Conservation (phyloP, 176 grass and related monocot genomes). For the Oropetium thomaeum region DNA sequence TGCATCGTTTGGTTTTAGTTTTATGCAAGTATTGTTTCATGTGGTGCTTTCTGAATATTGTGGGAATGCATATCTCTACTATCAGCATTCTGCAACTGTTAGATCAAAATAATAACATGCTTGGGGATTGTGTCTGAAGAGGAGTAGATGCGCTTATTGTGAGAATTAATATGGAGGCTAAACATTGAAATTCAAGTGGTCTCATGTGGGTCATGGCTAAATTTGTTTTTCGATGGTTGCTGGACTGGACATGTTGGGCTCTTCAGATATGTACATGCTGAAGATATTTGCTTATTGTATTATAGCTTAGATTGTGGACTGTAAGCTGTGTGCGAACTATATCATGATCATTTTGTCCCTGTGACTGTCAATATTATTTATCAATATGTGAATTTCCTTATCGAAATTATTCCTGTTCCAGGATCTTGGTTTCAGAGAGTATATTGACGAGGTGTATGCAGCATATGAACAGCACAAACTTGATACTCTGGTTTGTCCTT, state of each 20-base stretch:
- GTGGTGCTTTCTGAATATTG: not conserved
- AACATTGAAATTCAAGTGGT: too few species aligned
- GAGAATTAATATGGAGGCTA: not conserved
- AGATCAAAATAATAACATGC: conserved; percentile 8
- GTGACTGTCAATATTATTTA: not conserved
- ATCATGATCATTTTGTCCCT: not conserved
- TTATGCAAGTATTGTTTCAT: not conserved
- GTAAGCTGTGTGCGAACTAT: conserved; percentile 1
- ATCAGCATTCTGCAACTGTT: not conserved
- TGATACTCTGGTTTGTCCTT: conserved; percentile 79
- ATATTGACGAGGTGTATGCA: too few species aligned
- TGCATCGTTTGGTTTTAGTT: not conserved
- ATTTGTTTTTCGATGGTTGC: conserved; percentile 1
- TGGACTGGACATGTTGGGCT: not conserved
- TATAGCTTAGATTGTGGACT: not conserved
- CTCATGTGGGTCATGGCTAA: too few species aligned
- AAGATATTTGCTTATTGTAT: not conserved
- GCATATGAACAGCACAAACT: conserved; percentile 98
- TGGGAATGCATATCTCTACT: not conserved
- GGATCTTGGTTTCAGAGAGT: conserved; percentile 98
- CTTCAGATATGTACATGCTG: not conserved
- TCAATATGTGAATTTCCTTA: conserved; percentile 1
- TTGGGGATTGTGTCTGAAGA: not conserved
- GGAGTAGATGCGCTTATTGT: not conserved
- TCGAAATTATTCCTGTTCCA: conserved; percentile 37